Evolutionary conservation across 768 basidiomycete genomes (phyloP), one percentile per base, ranked within the genome.

Genomic region (Tricholomella constricta): DNA sequence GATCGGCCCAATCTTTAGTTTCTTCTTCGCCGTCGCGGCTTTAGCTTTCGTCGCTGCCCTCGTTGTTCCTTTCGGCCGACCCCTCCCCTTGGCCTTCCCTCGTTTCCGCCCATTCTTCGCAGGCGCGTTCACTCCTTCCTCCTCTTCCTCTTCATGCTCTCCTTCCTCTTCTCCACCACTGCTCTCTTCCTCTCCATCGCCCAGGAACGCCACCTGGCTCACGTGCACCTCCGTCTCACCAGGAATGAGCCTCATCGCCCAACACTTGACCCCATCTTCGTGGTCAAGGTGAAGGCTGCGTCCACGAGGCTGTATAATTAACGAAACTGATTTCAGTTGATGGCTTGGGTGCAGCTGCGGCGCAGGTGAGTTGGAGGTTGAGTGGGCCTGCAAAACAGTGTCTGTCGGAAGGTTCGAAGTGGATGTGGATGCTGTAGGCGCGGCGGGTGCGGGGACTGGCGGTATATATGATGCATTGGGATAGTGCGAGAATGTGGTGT

Each of bases 201-300:
- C 74, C 48, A 82, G 57, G 49, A 85, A 85, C 19, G 68, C 69
- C 43, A 89, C 71, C 49, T 82, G 77, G 38, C 72, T 72, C 32
- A 92, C 64, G 51, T 77, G 66, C 15, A 92, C 47, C 2, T 74
- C 76, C 3, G 77, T 77, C 62, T 92, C 91, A 8, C 75, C 78
- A 1, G 73, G 72, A 9, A 74, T 72, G 29, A 91, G 74, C 42
- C 84, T 77, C 66, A 90, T 72, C 4, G 82, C 81, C 91, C 91
- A 92, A 31, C 71, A 81, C 62, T 79, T 82, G 43, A 92, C 91
- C 4, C 89, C 88, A 47, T 90, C 87, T 37, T 75, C 75, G 50
- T 83, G 71, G 60, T 89, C 84, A 26, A 93, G 71, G 26, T 70
- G 71, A 34, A 92, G 67, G 17, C 71, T 71, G 35, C 91, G 75